Conservation (phyloP, 2,329 filamentous ascomycete genomes). For the Dothideomycetidae sp. region DNA sequence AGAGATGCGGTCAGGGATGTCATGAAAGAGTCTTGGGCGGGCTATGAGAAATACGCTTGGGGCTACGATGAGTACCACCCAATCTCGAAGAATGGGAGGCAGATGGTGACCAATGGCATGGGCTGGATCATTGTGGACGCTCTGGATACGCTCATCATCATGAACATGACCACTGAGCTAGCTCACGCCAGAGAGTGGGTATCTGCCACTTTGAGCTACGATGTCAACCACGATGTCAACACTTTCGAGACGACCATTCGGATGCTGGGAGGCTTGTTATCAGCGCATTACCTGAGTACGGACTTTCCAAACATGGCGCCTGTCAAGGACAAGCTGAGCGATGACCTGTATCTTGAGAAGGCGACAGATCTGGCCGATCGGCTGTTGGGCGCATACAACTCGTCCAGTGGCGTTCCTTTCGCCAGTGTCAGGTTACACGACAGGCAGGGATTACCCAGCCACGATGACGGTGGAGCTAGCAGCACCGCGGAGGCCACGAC, state of each 20-base stretch:
- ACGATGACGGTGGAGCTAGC: slow-evolving; percentile 72
- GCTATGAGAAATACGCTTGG: slow-evolving; percentile 88
- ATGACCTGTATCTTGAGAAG: slow-evolving; percentile 92
- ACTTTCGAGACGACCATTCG: slow-evolving; percentile 97
- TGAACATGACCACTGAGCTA: slow-evolving; percentile 85
- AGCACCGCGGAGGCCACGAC: slow-evolving; percentile 90
- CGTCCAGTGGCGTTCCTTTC: slow-evolving; percentile 71
- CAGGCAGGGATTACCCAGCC: slow-evolving; percentile 61
- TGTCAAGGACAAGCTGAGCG: slow-evolving; percentile 56
- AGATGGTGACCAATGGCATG: slow-evolving; percentile 80
- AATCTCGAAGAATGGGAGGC: slow-evolving; percentile 57
- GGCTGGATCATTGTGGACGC: slow-evolving; percentile 98
- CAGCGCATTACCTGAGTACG: slow-evolving; percentile 87
- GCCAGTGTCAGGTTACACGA: slow-evolving; percentile 80
- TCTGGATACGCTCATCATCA: slow-evolving; percentile 91
- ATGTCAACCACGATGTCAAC: slow-evolving; percentile 89
- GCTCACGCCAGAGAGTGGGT: slow-evolving; percentile 83
- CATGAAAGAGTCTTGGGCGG: slow-evolving; percentile 83
- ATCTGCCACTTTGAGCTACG: slow-evolving; percentile 62
- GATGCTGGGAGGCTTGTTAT: slow-evolving; percentile 85
- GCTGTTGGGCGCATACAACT: slow-evolving; percentile 75
- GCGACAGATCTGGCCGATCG: slow-evolving; percentile 85
- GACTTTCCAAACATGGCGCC: slow-evolving; percentile 68
- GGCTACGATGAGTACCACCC: slow-evolving; percentile 84
- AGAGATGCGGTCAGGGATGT: slow-evolving; percentile 74